Conservation (phyloP, 176 grass and related monocot species). For the Dactylis glomerata region DNA sequence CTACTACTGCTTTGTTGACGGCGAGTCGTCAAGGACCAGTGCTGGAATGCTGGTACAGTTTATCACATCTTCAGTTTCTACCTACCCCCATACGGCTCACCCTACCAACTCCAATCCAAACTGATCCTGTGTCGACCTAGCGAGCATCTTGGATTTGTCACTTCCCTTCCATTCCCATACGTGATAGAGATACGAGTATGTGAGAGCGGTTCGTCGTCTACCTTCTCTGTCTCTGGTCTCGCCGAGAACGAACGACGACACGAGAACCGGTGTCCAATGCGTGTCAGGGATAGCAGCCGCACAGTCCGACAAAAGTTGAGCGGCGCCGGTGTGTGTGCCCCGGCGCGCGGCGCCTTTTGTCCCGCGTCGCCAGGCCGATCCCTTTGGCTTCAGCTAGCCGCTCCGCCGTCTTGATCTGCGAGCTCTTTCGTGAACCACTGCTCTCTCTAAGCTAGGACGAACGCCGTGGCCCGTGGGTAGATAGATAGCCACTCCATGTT, state of each 20-base stretch:
- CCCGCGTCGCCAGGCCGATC: too few relatives aligned
- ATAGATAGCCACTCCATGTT: neutral
- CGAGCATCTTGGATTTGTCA: neutral
- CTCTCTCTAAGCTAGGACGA: neutral
- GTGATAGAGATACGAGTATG: neutral
- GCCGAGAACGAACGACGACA: neutral
- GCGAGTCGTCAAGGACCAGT: too few relatives aligned
- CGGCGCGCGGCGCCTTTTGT: too few relatives aligned
- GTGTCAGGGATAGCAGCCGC: neutral
- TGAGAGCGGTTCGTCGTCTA: neutral
- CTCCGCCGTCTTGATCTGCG: too few relatives aligned
- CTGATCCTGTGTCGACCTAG: neutral
- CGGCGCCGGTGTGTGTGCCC: too few relatives aligned
- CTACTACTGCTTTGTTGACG: too few relatives aligned
- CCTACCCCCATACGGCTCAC: neutral
- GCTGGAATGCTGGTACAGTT: too few relatives aligned
- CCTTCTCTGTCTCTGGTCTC: too few relatives aligned
- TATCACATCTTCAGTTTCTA: too few relatives aligned
- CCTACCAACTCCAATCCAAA: neutral
- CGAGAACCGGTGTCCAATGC: neutral
- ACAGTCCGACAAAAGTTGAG: neutral
- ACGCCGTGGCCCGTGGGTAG: neutral
- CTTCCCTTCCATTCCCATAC: neutral
- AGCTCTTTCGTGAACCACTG: too few relatives aligned
- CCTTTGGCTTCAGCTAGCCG: too few relatives aligned